Evolutionary conservation across 1,284 basidiomycete genomes (phyloP), one percentile per base, ranked within the genome.

Genomic region (Fomitopsis schrenkii): DNA sequence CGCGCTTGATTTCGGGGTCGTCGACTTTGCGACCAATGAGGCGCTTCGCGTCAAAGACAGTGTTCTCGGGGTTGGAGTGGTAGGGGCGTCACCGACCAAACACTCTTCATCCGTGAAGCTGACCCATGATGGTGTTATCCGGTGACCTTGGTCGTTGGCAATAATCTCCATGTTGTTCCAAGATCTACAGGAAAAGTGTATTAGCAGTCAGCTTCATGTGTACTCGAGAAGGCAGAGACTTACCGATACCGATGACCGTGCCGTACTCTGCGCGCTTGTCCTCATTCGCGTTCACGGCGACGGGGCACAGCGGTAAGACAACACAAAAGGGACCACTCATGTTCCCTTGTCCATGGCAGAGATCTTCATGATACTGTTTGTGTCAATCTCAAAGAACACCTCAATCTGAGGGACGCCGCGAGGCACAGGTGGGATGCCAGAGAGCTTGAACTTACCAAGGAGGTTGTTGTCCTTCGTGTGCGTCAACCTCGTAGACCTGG

Each of bases 391-490:
- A 74, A 97, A 97, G 22, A 90, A 89, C 61, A 97, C 95, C 77
- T 97, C 95, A 62, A 97, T 95, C 70, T 97, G 94, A 70, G 94
- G 95, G 57, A 96, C 93, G 74, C 96, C 96, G 65, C 95, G 94
- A 64, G 96, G 95, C 1, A 96, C 93, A 44, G 95, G 95, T 22
- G 96, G 96, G 66, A 98, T 97, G 64, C 92, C 77, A 62, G 87
- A 90, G 55, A 98, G 87, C 79, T 98, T 96, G 73, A 98, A 98
- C 77, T 96, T 95, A 79, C 96, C 96, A 66, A 99, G 90, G 59
- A 91, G 85, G 83, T 97, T 96, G 88, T 98, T 98, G 82, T 98
- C 95, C 86, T 96, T 96, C 71, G 95, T 97, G 75, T 96, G 80
- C 53, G 94, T 97, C 95, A 76, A 95, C 95, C 83, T 97, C 94